Conservation (phyloP, 2,329 filamentous ascomycete genomes). For the Metarhizium sp. region DNA sequence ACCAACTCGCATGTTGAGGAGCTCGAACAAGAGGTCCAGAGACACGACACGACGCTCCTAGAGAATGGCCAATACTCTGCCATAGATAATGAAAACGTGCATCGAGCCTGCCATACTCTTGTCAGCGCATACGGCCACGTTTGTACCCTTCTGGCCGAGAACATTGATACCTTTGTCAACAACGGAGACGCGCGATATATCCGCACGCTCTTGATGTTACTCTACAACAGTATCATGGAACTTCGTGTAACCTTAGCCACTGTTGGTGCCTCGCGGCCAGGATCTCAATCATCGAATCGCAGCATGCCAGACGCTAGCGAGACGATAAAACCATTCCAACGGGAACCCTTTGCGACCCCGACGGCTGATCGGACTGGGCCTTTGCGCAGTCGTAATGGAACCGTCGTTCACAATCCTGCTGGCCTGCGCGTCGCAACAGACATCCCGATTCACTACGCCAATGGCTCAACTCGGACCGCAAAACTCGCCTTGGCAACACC, state of each 20-base stretch:
- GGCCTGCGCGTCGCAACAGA: conserved; percentile 49
- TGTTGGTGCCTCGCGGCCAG: conserved; percentile 17
- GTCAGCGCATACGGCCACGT: conserved; percentile 58
- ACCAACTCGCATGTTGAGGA: conserved; percentile 58
- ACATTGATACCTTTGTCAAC: conserved; percentile 55
- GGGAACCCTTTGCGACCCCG: conserved; percentile 44
- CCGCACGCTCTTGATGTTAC: conserved; percentile 51
- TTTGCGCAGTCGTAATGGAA: conserved; percentile 24
- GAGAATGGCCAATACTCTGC: conserved; percentile 39
- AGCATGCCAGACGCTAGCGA: conserved; percentile 25
- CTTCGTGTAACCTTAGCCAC: conserved; percentile 44
- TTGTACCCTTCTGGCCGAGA: conserved; percentile 48
- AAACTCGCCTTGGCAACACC: conserved; percentile 57
- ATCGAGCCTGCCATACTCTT: conserved; percentile 52
- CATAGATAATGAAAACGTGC: conserved; percentile 53
- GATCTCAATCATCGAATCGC: conserved; percentile 8
- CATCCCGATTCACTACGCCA: conserved; percentile 35
- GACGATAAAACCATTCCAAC: conserved; percentile 40
- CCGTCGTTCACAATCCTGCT: conserved; percentile 37
- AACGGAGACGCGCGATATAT: conserved; percentile 60
- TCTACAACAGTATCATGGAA: conserved; percentile 61
- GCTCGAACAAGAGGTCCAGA: conserved; percentile 55
- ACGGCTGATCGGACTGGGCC: conserved; percentile 37
- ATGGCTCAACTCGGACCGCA: conserved; percentile 39
- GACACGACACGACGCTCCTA: conserved; percentile 39